Conservation (phyloP, 352 stramenopile species). For the Globisporangium megalacanthum region DNA sequence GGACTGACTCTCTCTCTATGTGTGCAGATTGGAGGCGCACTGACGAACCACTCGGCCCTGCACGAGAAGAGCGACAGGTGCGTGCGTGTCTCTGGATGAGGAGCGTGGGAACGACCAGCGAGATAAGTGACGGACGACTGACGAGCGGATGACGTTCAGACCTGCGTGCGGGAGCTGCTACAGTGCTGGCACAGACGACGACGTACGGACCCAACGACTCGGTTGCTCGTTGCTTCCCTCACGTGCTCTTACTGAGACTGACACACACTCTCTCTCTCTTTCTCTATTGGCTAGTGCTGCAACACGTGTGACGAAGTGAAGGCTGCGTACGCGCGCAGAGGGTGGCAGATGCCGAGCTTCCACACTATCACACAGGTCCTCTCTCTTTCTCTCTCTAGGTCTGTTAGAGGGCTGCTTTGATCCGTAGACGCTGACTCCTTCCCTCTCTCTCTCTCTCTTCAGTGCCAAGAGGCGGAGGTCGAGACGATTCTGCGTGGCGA, state of each 20-base stretch:
- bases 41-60: conserved; percentile 67
- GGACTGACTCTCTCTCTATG: not conserved
- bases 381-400: not conserved
- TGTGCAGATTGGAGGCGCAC: conserved; percentile 53
- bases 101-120: not conserved
- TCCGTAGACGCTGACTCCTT: not conserved
- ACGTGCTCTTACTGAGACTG: not conserved
- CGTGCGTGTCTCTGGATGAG: not conserved
- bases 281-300: conserved; percentile 35
- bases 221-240: too few relatives aligned
- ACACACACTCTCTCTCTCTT: not conserved
- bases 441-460: not conserved
- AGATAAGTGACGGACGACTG: not conserved
- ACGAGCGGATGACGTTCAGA: conserved; percentile 17
- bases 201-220: conserved; percentile 20
- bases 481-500: conserved; percentile 72
- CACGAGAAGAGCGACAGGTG: conserved; percentile 51
- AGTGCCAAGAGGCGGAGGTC: conserved; percentile 75
- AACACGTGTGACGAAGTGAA: conserved; percentile 67
- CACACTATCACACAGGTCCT: conserved; percentile 60
- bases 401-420: not conserved
- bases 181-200: conserved; percentile 45
- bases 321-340: conserved; percentile 52
- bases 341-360: conserved; percentile 77
- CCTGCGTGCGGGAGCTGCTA: conserved; percentile 73